Evolutionary conservation across 306 rosid species (phyloP).

Genomic region (Acacia melanoxylon): DNA sequence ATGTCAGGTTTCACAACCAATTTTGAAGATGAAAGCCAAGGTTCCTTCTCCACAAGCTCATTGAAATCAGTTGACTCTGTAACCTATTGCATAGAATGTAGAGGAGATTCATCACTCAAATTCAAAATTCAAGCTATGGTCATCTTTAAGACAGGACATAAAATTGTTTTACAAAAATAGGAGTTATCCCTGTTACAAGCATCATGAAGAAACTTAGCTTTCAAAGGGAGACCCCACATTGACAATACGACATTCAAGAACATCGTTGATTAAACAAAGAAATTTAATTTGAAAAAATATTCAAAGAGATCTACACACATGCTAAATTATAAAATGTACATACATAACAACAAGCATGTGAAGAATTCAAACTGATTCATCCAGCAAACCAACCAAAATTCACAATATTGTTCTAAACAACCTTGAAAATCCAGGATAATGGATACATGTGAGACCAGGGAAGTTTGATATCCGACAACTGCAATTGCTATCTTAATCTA

Average conservation of each 20-base stretch:
- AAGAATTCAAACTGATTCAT: slow-evolving; percentile 16
- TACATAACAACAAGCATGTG: not conserved
- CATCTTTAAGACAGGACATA: not conserved
- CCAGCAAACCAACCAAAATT: not conserved
- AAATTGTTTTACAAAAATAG: not conserved
- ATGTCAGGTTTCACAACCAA: slow-evolving; percentile 97
- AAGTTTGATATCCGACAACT: slow-evolving; percentile 10
- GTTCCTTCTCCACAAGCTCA: slow-evolving; percentile 72
- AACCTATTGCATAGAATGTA: slow-evolving; percentile 43
- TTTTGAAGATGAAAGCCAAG: slow-evolving; percentile 89
- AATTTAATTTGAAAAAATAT: not conserved
- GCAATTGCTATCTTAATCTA: not conserved
- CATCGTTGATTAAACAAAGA: not conserved
- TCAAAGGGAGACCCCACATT: slow-evolving; percentile 24
- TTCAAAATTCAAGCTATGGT: not conserved
- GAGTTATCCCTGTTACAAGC: slow-evolving; percentile 2
- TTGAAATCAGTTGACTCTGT: slow-evolving; percentile 77
- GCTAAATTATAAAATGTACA: not conserved
- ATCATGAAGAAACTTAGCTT: slow-evolving; percentile 5
- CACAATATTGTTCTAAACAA: not conserved
- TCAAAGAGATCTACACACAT: slow-evolving; percentile 9
- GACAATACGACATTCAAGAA: not conserved
- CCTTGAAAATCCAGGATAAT: not conserved
- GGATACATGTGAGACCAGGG: not conserved
- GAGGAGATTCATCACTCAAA: slow-evolving; percentile 20